A percentile compares a stretch with the other conserved stretches of the same genome.
Evolutionary conservation across 129 eudicot genomes (phyloP).

Genomic region (Chrysanthemum seticuspe): DNA sequence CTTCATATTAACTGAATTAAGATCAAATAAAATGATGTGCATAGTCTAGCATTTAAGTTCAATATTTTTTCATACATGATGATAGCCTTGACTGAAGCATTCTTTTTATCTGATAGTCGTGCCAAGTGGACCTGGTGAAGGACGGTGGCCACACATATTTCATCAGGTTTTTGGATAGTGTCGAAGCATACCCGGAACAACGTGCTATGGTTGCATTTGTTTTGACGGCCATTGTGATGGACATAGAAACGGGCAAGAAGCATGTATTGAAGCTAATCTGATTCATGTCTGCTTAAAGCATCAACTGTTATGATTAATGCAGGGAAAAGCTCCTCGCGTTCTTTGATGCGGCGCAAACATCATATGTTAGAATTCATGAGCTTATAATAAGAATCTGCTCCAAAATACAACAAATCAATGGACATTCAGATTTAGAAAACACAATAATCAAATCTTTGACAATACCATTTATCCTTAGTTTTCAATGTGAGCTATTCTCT

Average conservation of each 20-base stretch:
- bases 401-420: no score
- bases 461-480: no score
- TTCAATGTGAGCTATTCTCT: no score
- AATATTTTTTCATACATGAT: slow-evolving; percentile 13
- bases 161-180: slow-evolving; percentile 83
- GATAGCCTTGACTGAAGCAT: slow-evolving; percentile 4
- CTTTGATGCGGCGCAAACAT: no score
- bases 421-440: no score
- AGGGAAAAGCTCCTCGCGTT: no score
- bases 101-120: slow-evolving; percentile 56
- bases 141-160: slow-evolving; percentile 96
- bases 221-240: slow-evolving; percentile 93
- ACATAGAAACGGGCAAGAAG: slow-evolving; percentile 91
- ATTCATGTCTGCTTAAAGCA: slow-evolving; percentile 80
- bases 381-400: no score
- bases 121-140: slow-evolving; percentile 95
- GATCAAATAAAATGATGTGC: not conserved
- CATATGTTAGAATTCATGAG: no score
- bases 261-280: slow-evolving; percentile 84
- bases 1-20: no score
- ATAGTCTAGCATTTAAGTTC: not conserved
- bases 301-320: not conserved
- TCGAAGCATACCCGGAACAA: slow-evolving; percentile 92
- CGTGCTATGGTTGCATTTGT: slow-evolving; percentile 99
- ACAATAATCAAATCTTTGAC: no score